These are phyloP conservation scores for Diddensiella santjacobensis DNA, from an alignment of 805 yeast species.

Conservation along the genomic window DNA sequence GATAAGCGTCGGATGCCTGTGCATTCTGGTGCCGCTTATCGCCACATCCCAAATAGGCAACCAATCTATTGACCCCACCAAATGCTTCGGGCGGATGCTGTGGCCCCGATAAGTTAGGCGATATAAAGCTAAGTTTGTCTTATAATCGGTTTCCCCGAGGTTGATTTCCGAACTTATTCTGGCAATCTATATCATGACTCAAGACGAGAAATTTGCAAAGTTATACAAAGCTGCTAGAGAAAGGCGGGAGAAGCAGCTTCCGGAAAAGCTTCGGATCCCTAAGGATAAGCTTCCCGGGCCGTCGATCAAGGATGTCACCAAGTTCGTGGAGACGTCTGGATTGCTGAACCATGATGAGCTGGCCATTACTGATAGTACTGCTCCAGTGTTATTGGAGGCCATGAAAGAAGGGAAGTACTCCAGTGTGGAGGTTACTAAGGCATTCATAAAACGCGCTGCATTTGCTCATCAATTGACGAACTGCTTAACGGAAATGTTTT, in stretches of 20 bases:
- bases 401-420: conserved; percentile 4
- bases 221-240: conserved; percentile 13
- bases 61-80: not conserved
- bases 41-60: not conserved
- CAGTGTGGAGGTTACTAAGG: conserved; percentile 42
- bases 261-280: conserved; percentile 22
- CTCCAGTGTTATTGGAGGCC: conserved; percentile 17
- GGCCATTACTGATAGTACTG: conserved; percentile 8
- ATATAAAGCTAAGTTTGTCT: not conserved
- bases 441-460: conserved; percentile 57
- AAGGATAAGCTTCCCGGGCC: conserved; percentile 23
- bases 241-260: conserved; percentile 20
- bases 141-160: too few species aligned
- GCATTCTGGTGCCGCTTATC: not conserved
- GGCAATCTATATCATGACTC: too few species aligned
- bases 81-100: not conserved
- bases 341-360: conserved; percentile 11
- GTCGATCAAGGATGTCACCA: conserved; percentile 21
- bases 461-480: conserved; percentile 52
- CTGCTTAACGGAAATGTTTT: conserved; percentile 37
- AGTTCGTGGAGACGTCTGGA: conserved; percentile 20
- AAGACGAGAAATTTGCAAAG: not conserved
- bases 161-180: too few species aligned
- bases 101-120: not conserved
- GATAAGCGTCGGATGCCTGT: too few species aligned